A percentile compares a stretch with the other conserved stretches of the same genome.
Conservation (phyloP, 2,329 filamentous ascomycete species). For the Aspergillus niger region DNA sequence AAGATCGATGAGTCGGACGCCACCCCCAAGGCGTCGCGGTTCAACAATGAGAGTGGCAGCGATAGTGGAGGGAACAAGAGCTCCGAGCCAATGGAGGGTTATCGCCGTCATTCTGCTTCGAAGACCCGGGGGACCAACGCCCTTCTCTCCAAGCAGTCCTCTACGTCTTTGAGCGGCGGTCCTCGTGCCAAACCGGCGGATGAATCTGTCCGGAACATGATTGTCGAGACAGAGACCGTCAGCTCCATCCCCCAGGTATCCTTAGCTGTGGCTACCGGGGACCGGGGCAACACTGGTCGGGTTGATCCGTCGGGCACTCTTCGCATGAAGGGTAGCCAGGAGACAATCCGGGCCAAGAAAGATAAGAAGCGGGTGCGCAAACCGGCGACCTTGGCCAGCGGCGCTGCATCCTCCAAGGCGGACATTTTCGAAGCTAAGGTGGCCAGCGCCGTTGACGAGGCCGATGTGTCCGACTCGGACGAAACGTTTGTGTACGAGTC, state of each 20-base stretch:
- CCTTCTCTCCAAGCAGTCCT: conserved; percentile 66
- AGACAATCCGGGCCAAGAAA: conserved; percentile 93
- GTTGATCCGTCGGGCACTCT: conserved; percentile 69
- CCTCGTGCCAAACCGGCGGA: conserved; percentile 69
- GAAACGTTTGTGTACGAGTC: conserved; percentile 99
- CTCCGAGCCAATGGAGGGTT: conserved; percentile 40
- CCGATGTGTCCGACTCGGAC: conserved; percentile 93
- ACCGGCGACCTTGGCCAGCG: conserved; percentile 55
- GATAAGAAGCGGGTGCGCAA: conserved; percentile 87
- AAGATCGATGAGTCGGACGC: conserved; percentile 37
- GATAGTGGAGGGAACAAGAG: conserved; percentile 52
- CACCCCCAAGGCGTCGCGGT: conserved; percentile 47
- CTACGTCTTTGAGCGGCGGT: conserved; percentile 59
- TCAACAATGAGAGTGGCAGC: conserved; percentile 61
- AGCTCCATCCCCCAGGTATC: conserved; percentile 84
- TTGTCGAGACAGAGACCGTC: conserved; percentile 95
- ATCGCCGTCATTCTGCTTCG: conserved; percentile 38
- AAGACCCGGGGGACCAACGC: conserved; percentile 50
- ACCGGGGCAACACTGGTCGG: conserved; percentile 59
- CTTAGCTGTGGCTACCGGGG: conserved; percentile 62
- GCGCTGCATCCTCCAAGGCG: conserved; percentile 83
- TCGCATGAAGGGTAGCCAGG: conserved; percentile 84
- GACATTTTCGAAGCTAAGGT: conserved; percentile 98
- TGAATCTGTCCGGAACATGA: conserved; percentile 86
- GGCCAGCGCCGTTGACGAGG: conserved; percentile 92